Evolutionary conservation across 768 basidiomycete species (phyloP), one percentile per base, ranked within the genome.

Genomic region (Trametes meyenii): DNA sequence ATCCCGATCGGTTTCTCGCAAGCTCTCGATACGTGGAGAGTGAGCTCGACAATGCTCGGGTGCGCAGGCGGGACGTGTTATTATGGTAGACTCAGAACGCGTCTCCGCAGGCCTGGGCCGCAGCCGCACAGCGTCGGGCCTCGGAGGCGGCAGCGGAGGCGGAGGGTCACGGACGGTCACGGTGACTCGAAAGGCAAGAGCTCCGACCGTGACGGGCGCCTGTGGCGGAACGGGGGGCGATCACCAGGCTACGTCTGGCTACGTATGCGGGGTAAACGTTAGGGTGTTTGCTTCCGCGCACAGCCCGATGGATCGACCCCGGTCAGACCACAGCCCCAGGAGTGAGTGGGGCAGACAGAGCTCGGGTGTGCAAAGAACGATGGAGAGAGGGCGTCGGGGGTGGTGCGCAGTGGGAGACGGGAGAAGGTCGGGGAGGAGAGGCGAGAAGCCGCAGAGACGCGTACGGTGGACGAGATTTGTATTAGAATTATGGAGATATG

Each of bases 281-380:
- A 51, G 51, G 52, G 36, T 55, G 54, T 61, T 61, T 61, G 53
- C 60, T 55, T 61, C 54, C 60, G 60, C 53, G 60, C 59, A 60
- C 60, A 40, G 60, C 60, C 60, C 39, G 39, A 54, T 48, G 33
- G 17, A 13, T 16, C 19, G 48, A 21, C 36, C 38, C 19, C 33
- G n/a, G n/a, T 17, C 2, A 12, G 19, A 45, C 35, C 29, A 36
- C 19, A 21, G n/a, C 35, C 29, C 21, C 19, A 21, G n/a, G 13
- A 19, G 26, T 40, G 21, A 24, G 11, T 35, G 12, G 16, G 23
- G 7, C 16, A 5, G 33, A 10, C 35, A 50, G 21, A 33, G 29
- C 29, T 33, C 29, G 29, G 29, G 29, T 33, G 29, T 33, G 29
- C 29, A 33, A 33, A 23, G 35, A 19, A 42, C 19, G 23, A 1